A percentile compares a stretch with the other conserved stretches of the same genome.
Conservation (phyloP, 495 filamentous ascomycete species). For the Glarea lozoyensis region DNA sequence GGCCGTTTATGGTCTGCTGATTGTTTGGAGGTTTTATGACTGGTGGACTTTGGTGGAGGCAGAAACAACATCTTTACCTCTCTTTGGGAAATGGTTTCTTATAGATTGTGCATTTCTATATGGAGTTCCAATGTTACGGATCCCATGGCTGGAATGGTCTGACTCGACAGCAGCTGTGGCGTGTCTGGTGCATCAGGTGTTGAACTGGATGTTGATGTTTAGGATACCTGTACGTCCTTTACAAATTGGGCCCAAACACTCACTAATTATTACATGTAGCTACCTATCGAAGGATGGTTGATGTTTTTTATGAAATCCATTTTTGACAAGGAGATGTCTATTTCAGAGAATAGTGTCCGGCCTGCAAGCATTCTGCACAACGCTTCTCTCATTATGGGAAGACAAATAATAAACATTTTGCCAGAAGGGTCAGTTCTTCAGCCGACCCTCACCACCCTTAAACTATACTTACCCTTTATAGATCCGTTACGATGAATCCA, state of each 20-base stretch:
- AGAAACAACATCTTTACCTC: conserved; percentile 69
- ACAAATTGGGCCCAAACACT: background rate
- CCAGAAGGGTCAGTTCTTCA: conserved; percentile 69
- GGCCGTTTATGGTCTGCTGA: conserved; percentile 62
- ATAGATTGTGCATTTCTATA: conserved; percentile 81
- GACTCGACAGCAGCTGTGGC: conserved; percentile 55
- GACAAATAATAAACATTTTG: conserved; percentile 92
- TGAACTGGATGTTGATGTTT: conserved; percentile 86
- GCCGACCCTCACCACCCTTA: background rate
- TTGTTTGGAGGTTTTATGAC: conserved; percentile 78
- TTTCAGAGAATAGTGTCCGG: conserved; percentile 83
- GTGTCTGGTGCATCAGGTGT: conserved; percentile 57
- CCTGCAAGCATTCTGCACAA: conserved; percentile 79
- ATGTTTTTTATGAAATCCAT: conserved; percentile 60
- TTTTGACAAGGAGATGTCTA: conserved; percentile 83
- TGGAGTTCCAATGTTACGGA: conserved; percentile 70
- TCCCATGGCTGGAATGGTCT: conserved; percentile 93
- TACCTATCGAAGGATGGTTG: conserved; percentile 60
- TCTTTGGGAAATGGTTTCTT: conserved; percentile 86
- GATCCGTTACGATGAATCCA: conserved; percentile 81
- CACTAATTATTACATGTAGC: conserved; percentile 31
- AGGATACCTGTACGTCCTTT: conserved; percentile 59
- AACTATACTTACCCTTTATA: conserved; percentile 24
- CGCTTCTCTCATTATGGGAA: conserved; percentile 83
- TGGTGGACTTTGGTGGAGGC: conserved; percentile 64